Conservation (phyloP, 495 filamentous ascomycete species). For the Penicillium daleae region DNA sequence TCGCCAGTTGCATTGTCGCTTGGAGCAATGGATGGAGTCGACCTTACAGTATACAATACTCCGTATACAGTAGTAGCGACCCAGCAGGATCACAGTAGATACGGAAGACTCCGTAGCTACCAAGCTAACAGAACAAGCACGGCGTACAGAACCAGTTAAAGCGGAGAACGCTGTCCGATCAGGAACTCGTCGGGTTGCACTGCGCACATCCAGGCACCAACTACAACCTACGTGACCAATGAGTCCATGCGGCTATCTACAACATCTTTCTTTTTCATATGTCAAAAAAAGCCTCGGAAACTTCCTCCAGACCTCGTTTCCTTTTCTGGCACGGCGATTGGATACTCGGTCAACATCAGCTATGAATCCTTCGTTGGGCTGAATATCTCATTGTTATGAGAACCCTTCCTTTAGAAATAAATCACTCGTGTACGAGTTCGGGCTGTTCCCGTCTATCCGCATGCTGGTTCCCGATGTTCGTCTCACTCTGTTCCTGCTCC, state of each 20-base stretch:
- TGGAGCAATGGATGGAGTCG: too few relatives aligned
- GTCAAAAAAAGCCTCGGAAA: neutral
- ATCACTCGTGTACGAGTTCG: slow-evolving; percentile 22
- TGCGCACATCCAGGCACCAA: neutral
- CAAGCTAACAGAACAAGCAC: neutral
- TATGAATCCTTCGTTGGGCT: neutral
- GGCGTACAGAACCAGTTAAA: neutral
- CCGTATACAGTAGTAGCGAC: too few relatives aligned
- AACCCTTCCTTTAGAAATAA: slow-evolving; percentile 12
- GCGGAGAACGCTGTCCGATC: neutral
- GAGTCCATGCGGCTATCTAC: neutral
- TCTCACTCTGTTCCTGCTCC: neutral
- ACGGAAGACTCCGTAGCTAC: neutral
- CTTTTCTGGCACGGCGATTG: neutral
- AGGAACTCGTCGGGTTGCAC: neutral
- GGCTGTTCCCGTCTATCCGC: slow-evolving; percentile 14
- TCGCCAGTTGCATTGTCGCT: too few relatives aligned
- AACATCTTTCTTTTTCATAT: neutral
- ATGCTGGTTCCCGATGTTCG: slow-evolving; percentile 5
- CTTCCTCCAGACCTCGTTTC: neutral
- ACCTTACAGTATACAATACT: too few relatives aligned
- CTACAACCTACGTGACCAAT: neutral
- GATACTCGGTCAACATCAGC: neutral
- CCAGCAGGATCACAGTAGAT: neutral
- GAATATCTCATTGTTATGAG: slow-evolving; percentile 11